Percentiles rank a stretch among this genome's conserved stretches.
phyloP scores from a whole-genome alignment of 176 grass and related monocot genomes.

The Ensete ventricosum region DNA sequence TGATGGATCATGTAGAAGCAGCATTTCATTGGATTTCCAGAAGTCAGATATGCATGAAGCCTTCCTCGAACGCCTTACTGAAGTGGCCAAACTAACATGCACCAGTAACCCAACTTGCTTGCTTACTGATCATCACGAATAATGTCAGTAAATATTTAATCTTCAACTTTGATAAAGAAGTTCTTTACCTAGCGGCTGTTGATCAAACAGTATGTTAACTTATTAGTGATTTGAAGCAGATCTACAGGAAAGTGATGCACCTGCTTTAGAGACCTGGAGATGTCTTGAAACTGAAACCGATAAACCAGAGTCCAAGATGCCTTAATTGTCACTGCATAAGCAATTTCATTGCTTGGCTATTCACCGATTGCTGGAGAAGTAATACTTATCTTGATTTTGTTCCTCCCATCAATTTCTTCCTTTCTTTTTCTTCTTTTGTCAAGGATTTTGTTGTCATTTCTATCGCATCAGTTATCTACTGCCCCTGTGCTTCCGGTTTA shows the following conservation, averaged over 20 bases:
- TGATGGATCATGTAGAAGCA: slow-evolving; percentile 33
- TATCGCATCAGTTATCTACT: no score
- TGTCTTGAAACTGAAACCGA: no score
- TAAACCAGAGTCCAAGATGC: no score
- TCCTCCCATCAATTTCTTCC: no score
- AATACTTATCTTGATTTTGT: no score
- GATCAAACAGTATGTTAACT: not conserved
- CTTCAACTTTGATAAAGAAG: not conserved
- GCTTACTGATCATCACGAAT: not conserved
- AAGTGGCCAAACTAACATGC: slow-evolving; percentile 30
- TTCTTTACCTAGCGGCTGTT: not conserved
- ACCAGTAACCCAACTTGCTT: slow-evolving; percentile 11
- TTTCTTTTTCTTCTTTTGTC: no score
- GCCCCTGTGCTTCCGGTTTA: no score
- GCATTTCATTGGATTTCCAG: slow-evolving; percentile 34
- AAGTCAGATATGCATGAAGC: slow-evolving; percentile 56
- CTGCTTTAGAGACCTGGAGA: not conserved
- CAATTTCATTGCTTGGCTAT: no score
- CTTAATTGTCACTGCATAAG: no score
- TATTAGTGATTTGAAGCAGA: not conserved
- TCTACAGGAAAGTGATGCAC: not conserved
- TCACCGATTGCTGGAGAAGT: no score
- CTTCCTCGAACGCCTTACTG: slow-evolving; percentile 43
- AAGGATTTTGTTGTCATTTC: no score
- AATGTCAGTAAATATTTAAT: not conserved